These are phyloP conservation scores for Discostella stelligera DNA, from an alignment of 352 stramenopile species.

Conservation along the genomic window DNA sequence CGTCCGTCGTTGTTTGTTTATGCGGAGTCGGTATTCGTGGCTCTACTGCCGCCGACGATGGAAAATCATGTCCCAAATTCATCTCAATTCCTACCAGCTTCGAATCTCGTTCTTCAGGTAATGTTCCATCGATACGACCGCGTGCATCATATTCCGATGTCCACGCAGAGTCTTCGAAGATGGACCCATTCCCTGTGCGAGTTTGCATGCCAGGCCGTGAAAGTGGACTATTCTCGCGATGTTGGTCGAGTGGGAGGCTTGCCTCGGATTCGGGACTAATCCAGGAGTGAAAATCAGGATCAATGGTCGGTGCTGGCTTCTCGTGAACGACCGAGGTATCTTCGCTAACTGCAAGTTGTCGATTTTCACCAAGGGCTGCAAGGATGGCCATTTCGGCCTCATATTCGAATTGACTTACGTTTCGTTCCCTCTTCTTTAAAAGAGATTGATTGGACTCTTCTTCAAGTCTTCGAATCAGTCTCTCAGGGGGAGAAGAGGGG, in stretches of 20 bases:
- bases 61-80: conserved; percentile 13
- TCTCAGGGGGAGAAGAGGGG: conserved; percentile 24
- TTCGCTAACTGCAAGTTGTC: conserved; percentile 1
- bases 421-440: conserved; percentile 1
- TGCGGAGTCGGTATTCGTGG: not conserved
- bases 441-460: not conserved
- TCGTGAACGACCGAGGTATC: too few species aligned
- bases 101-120: conserved; percentile 43
- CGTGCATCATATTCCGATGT: conserved; percentile 39
- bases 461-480: conserved; percentile 10
- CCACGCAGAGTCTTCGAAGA: conserved; percentile 52
- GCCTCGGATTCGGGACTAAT: not conserved
- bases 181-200: conserved; percentile 16
- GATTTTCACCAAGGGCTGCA: conserved; percentile 26
- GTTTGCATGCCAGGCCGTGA: conserved; percentile 9
- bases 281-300: not conserved
- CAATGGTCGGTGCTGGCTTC: not conserved
- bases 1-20: not conserved
- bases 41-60: not conserved
- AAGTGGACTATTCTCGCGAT: not conserved
- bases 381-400: conserved; percentile 54
- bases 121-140: conserved; percentile 43
- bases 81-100: conserved; percentile 21
- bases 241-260: not conserved
- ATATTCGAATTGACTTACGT: conserved; percentile 45